Evolutionary conservation across 805 yeast genomes (phyloP).

Genomic region (Pichia nanzhaoensis): DNA sequence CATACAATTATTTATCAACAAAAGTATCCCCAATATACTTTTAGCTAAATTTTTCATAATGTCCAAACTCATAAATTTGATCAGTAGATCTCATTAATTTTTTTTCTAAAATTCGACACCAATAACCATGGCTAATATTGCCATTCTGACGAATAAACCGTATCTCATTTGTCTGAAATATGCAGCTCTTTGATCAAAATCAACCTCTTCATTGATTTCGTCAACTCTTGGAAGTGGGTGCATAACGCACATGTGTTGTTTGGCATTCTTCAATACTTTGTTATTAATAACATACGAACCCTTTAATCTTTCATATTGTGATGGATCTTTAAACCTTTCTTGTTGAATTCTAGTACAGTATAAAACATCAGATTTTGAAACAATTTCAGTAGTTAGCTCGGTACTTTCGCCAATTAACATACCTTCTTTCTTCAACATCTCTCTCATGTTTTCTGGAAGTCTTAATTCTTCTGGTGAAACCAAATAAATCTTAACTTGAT

Average conservation of each 20-base stretch:
- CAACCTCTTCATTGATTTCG: slow-evolving; percentile 97
- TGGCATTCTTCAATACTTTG: slow-evolving; percentile 83
- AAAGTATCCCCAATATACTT: slow-evolving; percentile 17
- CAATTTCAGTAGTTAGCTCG: slow-evolving; percentile 73
- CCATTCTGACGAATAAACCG: slow-evolving; percentile 98
- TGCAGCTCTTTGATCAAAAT: slow-evolving; percentile 98
- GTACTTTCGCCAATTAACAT: slow-evolving; percentile 71
- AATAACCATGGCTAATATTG: slow-evolving; percentile 93
- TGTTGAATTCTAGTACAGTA: slow-evolving; percentile 98
- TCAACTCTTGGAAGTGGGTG: slow-evolving; percentile 97
- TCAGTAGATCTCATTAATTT: not conserved
- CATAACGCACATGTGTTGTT: slow-evolving; percentile 98
- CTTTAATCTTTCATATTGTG: slow-evolving; percentile 80
- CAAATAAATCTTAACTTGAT: slow-evolving; percentile 87
- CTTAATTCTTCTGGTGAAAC: slow-evolving; percentile 86
- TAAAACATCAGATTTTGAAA: slow-evolving; percentile 86
- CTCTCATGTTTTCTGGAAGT: slow-evolving; percentile 68
- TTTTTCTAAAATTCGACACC: slow-evolving; percentile 70
- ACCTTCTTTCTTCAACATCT: slow-evolving; percentile 57
- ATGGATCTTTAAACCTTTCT: slow-evolving; percentile 79
- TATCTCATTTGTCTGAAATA: slow-evolving; percentile 99
- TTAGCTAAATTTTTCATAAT: not conserved
- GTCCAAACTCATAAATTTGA: not conserved
- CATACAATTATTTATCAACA: too few relatives aligned
- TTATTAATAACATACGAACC: slow-evolving; percentile 91